Evolutionary conservation across 1,139 yeast genomes (phyloP), one percentile per base, ranked within the genome.

Genomic region (Kodamaea ohmeri): DNA sequence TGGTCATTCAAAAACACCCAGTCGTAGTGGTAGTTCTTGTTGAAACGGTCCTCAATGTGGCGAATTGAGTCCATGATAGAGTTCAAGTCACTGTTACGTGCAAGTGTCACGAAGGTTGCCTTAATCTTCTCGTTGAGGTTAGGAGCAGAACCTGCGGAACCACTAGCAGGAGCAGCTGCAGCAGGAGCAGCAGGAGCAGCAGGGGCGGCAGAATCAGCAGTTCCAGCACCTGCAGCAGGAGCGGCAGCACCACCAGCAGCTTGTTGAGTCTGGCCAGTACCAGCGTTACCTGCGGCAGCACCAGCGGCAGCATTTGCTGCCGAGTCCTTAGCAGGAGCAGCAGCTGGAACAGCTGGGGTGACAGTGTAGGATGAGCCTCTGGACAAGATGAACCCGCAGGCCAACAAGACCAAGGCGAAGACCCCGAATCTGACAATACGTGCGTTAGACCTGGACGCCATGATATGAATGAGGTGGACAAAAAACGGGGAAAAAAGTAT

Each of bases 361-460:
- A 37, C 56, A 30, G 71, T 58, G 37, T 76, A 67, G 11, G 68
- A 63, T 6, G 82, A 72, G 6, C 86, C 86, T 48, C 74, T 71
- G 15, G 85, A 73, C 32, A 80, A 70, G 37, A 80, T 74, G 53
- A 67, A 78, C 13, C 83, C 83, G 53, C 83, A 77, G 16, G 71
- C 61, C 38, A 80, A 64, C 52, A 80, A 65, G 15, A 78, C 68
- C 15, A 73, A 58, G 24, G 85, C 84, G 53, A 80, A 75, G 33
- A 78, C 67, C 30, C 76, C 83, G 51, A 80, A 79, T 51, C 86
- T 65, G 34, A 78, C 61, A 47, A 80, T 55, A 52, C 86, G 73
- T 43, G 85, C 82, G 55, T 78, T 79, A 21, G 83, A 74, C 57
- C 84, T 72, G 26, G 79, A 55, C 19, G 68, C 53, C 39, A 60